Evolutionary conservation across 345 rosid genomes (phyloP), one percentile per base, ranked within the genome.

Genomic region (Sisymbrium irio): DNA sequence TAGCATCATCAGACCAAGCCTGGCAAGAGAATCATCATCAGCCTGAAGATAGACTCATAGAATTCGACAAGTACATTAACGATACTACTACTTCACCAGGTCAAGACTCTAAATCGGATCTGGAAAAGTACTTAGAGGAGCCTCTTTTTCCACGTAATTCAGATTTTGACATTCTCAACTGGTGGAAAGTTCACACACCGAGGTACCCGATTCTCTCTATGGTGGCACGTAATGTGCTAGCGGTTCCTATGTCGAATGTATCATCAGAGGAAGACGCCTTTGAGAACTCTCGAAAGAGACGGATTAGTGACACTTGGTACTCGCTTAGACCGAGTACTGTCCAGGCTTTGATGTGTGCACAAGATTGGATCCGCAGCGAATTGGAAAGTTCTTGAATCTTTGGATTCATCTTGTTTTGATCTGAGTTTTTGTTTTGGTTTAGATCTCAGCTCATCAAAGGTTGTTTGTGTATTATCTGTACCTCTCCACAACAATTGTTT

Each of bases 121-220:
- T 89, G 45, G 93, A 87, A 39, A 89, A 84, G 87, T 91, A 89
- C 81, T 76, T 91, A 80, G 93, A 91, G 66, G 97, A 91, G 46
- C 91, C 93, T 9, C 89, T 89, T 9, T 89, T 91, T 69, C 97
- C 97, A 15, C 88, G 93, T 0, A 83, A 81, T 33, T 82, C 68
- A 1, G 91, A 89, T 67, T 87, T 89, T 44, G 78, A 83, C 71
- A 77, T 91, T 44, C 72, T 91, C 15, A 89, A 86, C 62, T 89
- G 97, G 97, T 91, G 96, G 96, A 89, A 86, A 62, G 96, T 89
- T 78, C 91, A 89, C 60, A 83, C 92, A 12, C 88, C 93, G 0
- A 81, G 85, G 78, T 89, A 91, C 70, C 96, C 97, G 3, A 75
- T 87, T 53, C 76, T 91, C n/a, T 88, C 97, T 1, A 82, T 86